Evolutionary conservation across 1,139 yeast species (phyloP), one percentile per base, ranked within the genome.

Genomic region (Kodamaea ohmeri): DNA sequence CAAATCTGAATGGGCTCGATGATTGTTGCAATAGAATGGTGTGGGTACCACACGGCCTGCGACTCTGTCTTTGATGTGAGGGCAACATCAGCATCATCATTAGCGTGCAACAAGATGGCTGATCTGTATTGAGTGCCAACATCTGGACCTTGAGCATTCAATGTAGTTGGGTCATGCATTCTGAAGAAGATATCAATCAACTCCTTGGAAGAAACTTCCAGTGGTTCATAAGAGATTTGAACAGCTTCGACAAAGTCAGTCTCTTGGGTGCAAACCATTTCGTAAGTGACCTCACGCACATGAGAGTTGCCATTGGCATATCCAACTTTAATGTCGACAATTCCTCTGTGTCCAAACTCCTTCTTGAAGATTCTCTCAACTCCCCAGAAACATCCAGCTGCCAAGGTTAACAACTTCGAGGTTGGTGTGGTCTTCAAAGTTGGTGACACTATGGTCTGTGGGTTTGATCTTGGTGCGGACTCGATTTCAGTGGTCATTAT

Each of bases 301-400:
- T 56, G 52, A 18, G 65, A 61, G 12, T 56, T 50, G 15, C 97
- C 97, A 47, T 95, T 95, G 40, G 95, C 87, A 59, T 83, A 92
- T 2, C 97, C 98, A 9, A 90, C 97, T 55, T 77, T 80, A 37
- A 81, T 72, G 55, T 86, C 96, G 12, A 83, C 57, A 16, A 90
- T 61, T 2, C 90, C 90, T 54, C 77, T 80, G 40, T 63, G 71
- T 4, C 54, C 53, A 49, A 79, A 84, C 46, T 84, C 74, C 55
- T 84, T 84, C 45, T 82, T 67, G 65, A 78, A 89, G 27, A 90
- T 80, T 51, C 84, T 83, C 55, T 92, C 97, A 9, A 85, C 88
- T 14, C 96, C 96, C 97, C 97, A 90, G 70, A 89, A 92, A 57
- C 98, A 90, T 3, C 94, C 94, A 1, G 85, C 89, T 1, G 87